Conservation (phyloP, 192 early-diverging fungal genomes). For the Coemansia sp. region DNA sequence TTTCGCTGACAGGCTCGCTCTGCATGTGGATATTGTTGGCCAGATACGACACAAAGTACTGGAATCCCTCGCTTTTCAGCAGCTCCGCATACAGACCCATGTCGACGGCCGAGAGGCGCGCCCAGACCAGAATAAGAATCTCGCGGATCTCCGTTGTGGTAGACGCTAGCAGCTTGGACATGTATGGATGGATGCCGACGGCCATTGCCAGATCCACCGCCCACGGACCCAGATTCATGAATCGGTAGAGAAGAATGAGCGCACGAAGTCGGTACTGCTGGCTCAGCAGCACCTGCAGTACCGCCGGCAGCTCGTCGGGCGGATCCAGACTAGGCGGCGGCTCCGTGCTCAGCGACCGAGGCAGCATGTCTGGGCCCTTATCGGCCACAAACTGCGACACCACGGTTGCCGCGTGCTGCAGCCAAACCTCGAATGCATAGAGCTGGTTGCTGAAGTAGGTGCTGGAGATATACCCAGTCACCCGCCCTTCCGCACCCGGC, state of each 20-base stretch:
- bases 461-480: constrained; percentile 58
- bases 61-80: constrained; percentile 86
- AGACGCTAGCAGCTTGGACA: constrained; percentile 90
- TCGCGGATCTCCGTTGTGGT: constrained; percentile 92
- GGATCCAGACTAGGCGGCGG: constrained; percentile 55
- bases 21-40: constrained; percentile 67
- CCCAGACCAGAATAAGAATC: constrained; percentile 97
- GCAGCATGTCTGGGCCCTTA: constrained; percentile 37
- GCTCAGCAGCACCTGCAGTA: constrained; percentile 93
- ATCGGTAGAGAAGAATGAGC: constrained; percentile 86
- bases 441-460: constrained; percentile 96
- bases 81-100: constrained; percentile 85
- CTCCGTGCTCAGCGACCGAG: constrained; percentile 50
- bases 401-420: constrained; percentile 71
- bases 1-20: constrained; percentile 49
- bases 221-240: constrained; percentile 91
- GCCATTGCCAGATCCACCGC: constrained; percentile 91
- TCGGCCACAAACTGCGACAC: constrained; percentile 64
- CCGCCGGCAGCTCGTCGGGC: constrained; percentile 93
- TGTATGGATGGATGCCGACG: constrained; percentile 97
- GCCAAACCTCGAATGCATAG: constrained; percentile 97
- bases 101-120: constrained; percentile 93
- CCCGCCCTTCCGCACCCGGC: constrained; percentile 6
- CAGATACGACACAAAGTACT: constrained; percentile 91
- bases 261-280: constrained; percentile 94